A percentile compares a stretch with the other conserved stretches of the same genome.
Evolutionary conservation across 2,329 filamentous ascomycete genomes (phyloP).

Genomic region (Alternaria viburni): DNA sequence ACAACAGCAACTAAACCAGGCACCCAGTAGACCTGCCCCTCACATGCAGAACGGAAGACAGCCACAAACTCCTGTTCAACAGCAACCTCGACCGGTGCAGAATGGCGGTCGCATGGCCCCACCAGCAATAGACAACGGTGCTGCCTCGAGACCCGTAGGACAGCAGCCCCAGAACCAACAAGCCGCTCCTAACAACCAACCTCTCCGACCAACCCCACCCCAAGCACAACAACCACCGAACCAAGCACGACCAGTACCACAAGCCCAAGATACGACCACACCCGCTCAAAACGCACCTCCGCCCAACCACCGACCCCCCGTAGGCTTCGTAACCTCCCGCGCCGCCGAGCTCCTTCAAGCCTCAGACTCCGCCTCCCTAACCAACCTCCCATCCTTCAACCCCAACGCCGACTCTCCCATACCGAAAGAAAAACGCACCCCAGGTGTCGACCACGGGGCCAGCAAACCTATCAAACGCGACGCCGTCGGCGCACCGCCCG

Average conservation of each 20-base stretch:
- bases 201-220: slow-evolving; percentile 32
- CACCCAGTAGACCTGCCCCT: slow-evolving; percentile 21
- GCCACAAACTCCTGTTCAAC: slow-evolving; percentile 36
- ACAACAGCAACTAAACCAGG: slow-evolving; percentile 36
- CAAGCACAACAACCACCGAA: slow-evolving; percentile 27
- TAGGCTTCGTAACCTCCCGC: slow-evolving; percentile 56
- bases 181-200: slow-evolving; percentile 27
- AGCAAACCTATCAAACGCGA: slow-evolving; percentile 73
- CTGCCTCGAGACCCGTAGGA: slow-evolving; percentile 21
- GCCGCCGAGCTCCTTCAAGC: slow-evolving; percentile 51
- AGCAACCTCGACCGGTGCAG: slow-evolving; percentile 27
- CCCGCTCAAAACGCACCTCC: slow-evolving; percentile 21
- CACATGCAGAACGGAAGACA: slow-evolving; percentile 36
- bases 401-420: slow-evolving; percentile 65
- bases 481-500: slow-evolving; percentile 29
- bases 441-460: slow-evolving; percentile 80
- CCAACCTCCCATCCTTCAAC: slow-evolving; percentile 53
- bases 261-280: slow-evolving; percentile 13
- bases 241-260: slow-evolving; percentile 21
- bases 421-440: slow-evolving; percentile 78
- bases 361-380: slow-evolving; percentile 36
- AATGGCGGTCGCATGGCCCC: slow-evolving; percentile 30
- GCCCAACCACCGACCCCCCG: slow-evolving; percentile 35
- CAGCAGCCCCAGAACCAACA: slow-evolving; percentile 31
- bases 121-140: slow-evolving; percentile 29